These are phyloP conservation scores for Saturnispora dispora DNA, from an alignment of 805 yeast species.

Conservation along the genomic window DNA sequence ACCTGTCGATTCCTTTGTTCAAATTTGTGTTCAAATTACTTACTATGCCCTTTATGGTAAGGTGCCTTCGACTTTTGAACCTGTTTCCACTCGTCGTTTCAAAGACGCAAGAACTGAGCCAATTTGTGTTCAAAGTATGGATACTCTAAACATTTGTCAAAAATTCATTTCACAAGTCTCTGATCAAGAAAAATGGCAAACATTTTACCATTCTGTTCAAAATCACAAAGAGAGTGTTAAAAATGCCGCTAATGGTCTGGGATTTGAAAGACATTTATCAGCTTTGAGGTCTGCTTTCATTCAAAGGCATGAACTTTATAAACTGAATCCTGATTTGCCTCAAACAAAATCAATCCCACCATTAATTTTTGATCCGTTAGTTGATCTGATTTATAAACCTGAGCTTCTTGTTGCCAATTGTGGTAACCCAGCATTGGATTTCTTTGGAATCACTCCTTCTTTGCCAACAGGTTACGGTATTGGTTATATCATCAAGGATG, in stretches of 20 bases:
- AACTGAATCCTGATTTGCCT: conserved; percentile 36
- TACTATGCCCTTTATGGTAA: conserved; percentile 48
- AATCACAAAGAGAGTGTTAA: conserved; percentile 41
- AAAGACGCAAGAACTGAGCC: conserved; percentile 63
- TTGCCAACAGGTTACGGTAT: conserved; percentile 51
- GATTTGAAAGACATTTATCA: conserved; percentile 65
- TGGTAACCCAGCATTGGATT: conserved; percentile 50
- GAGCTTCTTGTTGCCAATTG: conserved; percentile 41
- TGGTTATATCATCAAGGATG: conserved; percentile 46
- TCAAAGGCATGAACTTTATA: conserved; percentile 38
- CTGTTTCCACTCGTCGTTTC: conserved; percentile 60
- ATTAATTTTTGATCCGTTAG: conserved; percentile 34
- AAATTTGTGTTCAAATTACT: conserved; percentile 43
- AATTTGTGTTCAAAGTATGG: conserved; percentile 53
- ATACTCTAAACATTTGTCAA: conserved; percentile 45
- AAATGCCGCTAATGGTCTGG: conserved; percentile 50
- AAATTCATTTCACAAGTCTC: conserved; percentile 50
- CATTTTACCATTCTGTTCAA: conserved; percentile 42
- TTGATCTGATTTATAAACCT: conserved; percentile 29
- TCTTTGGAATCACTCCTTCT: conserved; percentile 54
- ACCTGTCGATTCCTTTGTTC: conserved; percentile 43
- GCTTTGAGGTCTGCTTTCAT: conserved; percentile 51
- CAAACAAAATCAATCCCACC: conserved; percentile 30
- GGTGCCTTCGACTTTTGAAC: conserved; percentile 31
- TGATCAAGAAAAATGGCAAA: conserved; percentile 36